Evolutionary conservation across 352 stramenopile genomes (phyloP), one percentile per base, ranked within the genome.

Genomic region (Peronospora destructor): DNA sequence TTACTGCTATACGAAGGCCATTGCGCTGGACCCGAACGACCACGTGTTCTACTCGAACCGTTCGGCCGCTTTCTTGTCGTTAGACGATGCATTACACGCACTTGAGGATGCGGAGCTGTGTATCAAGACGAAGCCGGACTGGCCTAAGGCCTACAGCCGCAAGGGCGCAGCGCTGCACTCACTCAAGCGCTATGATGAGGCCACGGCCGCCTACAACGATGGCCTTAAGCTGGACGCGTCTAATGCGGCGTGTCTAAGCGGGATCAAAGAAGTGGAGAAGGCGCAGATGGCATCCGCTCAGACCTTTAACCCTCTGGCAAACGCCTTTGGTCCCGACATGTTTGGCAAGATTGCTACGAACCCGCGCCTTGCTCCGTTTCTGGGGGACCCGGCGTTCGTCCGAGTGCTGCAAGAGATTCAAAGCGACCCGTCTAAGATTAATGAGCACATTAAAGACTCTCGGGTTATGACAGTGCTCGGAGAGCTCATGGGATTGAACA

Each of bases 21-120:
- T 99, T 56, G 87, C 88, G 32, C 54, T 98, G 33, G 86, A 99
- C 64, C 79, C 86, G 45, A 79, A 66, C 55, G 97, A 98, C 69
- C 91, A 98, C 69, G 90, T 99, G 10, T 98, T 98, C 68, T 99
- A 94, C 71, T 98, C 87, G 44, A 99, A 99, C 77, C 87, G 97
- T 30, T 98, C 91, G 49, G 97, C 96, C n/a, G 97, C 97, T 26
- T 98, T 98, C 60, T 67, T 99, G 42, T 96, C 86, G 58, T 76
- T 95, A 35, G 75, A 89, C 14, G 82, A 98, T 63, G 84, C 84
- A 6, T 49, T 85, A 25, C 91, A 96, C 50, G 97, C 97, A 11
- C 73, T 99, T 14, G 84, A 97, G 57, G 97, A 99, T 71, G 96
- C 96, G 7, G 87, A 98, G 40, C 50, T 78, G 23, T 99, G 95